A percentile compares a stretch with the other conserved stretches of the same genome.
These are phyloP conservation scores for Phytophthora boehmeriae DNA, from an alignment of 352 stramenopile species.

Conservation along the genomic window DNA sequence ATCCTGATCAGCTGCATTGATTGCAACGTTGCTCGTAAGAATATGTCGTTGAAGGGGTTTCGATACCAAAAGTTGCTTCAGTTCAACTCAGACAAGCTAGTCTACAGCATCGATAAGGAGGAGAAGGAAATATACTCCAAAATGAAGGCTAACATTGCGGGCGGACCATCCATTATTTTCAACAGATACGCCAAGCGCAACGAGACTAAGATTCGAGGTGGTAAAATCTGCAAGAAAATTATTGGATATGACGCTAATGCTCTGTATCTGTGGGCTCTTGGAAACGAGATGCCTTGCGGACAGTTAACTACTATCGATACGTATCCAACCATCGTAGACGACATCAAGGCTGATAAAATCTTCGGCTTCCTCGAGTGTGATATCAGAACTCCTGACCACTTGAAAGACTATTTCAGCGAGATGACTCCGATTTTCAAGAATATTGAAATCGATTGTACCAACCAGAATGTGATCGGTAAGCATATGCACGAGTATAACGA, in stretches of 20 bases:
- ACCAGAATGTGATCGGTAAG: slow-evolving; percentile 13
- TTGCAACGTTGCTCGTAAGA: slow-evolving; percentile 37
- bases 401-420: slow-evolving; percentile 41
- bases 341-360: slow-evolving; percentile 35
- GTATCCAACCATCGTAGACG: slow-evolving; percentile 37
- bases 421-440: slow-evolving; percentile 38
- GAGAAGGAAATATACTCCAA: slow-evolving; percentile 23
- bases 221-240: slow-evolving; percentile 28
- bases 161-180: no score
- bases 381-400: slow-evolving; percentile 36
- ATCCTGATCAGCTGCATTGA: slow-evolving; percentile 22
- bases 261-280: no score
- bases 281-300: slow-evolving; percentile 37
- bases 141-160: slow-evolving; percentile 29
- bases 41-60: slow-evolving; percentile 31
- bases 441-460: slow-evolving; percentile 11
- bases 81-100: slow-evolving; percentile 18
- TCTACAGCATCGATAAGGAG: slow-evolving; percentile 23
- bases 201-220: slow-evolving; percentile 16
- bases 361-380: slow-evolving; percentile 51
- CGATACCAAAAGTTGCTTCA: slow-evolving; percentile 24
- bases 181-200: slow-evolving; percentile 21
- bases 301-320: slow-evolving; percentile 17
- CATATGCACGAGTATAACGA: slow-evolving; percentile 26
- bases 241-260: slow-evolving; percentile 34